Evolutionary conservation across 352 stramenopile species (phyloP), one percentile per base, ranked within the genome.

Genomic region (Saprolegnia diclina): DNA sequence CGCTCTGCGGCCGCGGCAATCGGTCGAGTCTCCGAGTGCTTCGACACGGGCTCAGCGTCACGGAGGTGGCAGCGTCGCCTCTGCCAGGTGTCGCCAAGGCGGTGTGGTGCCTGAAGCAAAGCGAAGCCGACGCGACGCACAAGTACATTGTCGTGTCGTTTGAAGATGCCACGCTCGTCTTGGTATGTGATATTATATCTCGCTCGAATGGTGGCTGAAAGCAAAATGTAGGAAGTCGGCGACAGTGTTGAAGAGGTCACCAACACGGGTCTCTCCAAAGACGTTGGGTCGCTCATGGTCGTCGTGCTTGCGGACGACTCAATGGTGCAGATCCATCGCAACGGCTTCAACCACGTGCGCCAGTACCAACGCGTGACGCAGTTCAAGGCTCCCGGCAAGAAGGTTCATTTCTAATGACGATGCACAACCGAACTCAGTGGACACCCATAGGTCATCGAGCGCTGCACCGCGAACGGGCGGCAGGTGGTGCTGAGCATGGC

Each of bases 111-210:
- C 77, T 99, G 52, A 92, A 96, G 52, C 89, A 96, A 54, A 92
- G 83, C 9, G 90, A 90, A 55, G 70, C 76, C 18, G 82, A 91
- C 65, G 69, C 74, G 11, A 78, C 82, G 42, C 85, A 92, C 72
- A 91, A 92, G 73, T 99, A 98, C 74, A 99, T 99, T 74, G 94
- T 99, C 16, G 97, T 99, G n/a, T 98, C 91, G 55, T 99, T 99
- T 80, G 94, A 97, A 71, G 97, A 99, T 73, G 96, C 96, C 45
- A 99, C 97, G 19, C 85, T 99, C 29, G 97, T 99, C 16, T 80
- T 99, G 10, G 63, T 64, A 66, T 19, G 42, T 26, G 48, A 29
- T 29, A 18, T 13, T 29, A 18, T 13, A 18, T 29, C n/a, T 56
- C 48, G 48, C n/a, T 29, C 11, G 21, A 21, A 21, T 44, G 54